Conservation (phyloP, 352 stramenopile species). For the Globisporangium mamillatum region DNA sequence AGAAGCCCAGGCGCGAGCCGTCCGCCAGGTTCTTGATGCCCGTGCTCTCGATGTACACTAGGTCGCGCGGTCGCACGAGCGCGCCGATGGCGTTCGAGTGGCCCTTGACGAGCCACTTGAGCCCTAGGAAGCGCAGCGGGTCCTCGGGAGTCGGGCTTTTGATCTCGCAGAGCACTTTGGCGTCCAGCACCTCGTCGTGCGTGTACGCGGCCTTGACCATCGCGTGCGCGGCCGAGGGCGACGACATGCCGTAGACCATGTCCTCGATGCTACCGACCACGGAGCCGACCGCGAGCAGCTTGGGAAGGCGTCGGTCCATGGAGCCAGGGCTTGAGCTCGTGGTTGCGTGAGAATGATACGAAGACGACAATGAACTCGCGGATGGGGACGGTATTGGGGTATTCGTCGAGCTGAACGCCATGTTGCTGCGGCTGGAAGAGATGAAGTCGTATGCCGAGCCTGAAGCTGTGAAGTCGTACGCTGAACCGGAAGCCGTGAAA, state of each 20-base stretch:
- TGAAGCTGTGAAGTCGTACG: neutral
- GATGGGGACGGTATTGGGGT: neutral
- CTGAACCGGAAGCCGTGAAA: neutral
- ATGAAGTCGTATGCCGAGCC: conserved; percentile 6
- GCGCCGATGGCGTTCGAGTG: conserved; percentile 19
- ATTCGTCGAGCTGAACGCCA: neutral
- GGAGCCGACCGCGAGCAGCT: conserved; percentile 39
- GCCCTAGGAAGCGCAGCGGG: conserved; percentile 45
- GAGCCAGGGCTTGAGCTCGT: neutral
- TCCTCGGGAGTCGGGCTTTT: conserved; percentile 26
- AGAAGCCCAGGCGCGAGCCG: conserved; percentile 36
- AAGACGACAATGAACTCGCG: neutral
- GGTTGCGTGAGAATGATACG: neutral
- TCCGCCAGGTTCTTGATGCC: conserved; percentile 22
- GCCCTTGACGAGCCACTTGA: conserved; percentile 37
- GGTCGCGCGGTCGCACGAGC: conserved; percentile 36
- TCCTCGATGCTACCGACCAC: conserved; percentile 49
- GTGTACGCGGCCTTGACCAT: conserved; percentile 37
- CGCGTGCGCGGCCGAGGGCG: conserved; percentile 30
- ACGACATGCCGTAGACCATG: conserved; percentile 41
- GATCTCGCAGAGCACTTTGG: conserved; percentile 38
- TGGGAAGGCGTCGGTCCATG: conserved; percentile 11
- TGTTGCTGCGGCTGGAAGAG: neutral
- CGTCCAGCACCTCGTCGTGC: conserved; percentile 35
- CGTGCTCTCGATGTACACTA: conserved; percentile 57